A percentile compares a stretch with the other conserved stretches of the same genome.
Evolutionary conservation across 345 rosid species (phyloP).

Genomic region (Rhodamnia argentea): DNA sequence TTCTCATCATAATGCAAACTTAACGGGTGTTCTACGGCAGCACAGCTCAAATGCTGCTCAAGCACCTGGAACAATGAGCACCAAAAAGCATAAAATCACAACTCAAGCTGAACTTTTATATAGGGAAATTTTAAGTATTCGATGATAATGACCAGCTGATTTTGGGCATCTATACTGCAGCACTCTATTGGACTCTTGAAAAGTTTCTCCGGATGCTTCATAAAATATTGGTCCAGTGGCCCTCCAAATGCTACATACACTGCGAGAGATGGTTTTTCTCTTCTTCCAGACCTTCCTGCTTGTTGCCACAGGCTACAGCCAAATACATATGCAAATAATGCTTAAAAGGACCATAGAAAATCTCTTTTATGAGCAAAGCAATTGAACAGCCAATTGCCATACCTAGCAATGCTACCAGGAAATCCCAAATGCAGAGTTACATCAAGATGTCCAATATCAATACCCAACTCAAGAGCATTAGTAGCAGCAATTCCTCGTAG

Average conservation of each 20-base stretch:
- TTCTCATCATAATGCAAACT: conserved; percentile 63
- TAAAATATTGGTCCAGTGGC: conserved; percentile 89
- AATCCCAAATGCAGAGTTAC: conserved; percentile 94
- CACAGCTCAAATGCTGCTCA: conserved; percentile 83
- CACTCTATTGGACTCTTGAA: conserved; percentile 78
- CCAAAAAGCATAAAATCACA: neutral
- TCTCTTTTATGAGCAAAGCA: neutral
- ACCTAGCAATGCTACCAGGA: conserved; percentile 97
- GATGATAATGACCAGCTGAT: conserved; percentile 40
- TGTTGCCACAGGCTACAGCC: conserved; percentile 85
- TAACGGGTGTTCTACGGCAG: conserved; percentile 76
- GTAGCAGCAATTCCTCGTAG: conserved; percentile 92
- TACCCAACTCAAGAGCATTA: conserved; percentile 94
- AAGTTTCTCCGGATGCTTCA: conserved; percentile 79
- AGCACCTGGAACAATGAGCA: conserved; percentile 48
- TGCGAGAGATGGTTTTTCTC: conserved; percentile 78
- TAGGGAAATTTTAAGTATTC: neutral
- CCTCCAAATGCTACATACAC: conserved; percentile 79
- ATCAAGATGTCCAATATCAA: conserved; percentile 94
- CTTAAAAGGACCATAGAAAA: neutral
- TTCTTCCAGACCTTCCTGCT: conserved; percentile 95
- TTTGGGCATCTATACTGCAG: conserved; percentile 78
- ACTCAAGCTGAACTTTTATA: neutral
- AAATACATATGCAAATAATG: neutral
- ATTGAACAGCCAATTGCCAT: conserved; percentile 1